phyloP scores from a whole-genome alignment of 768 basidiomycete genomes.

The Termitomyces sp. region DNA sequence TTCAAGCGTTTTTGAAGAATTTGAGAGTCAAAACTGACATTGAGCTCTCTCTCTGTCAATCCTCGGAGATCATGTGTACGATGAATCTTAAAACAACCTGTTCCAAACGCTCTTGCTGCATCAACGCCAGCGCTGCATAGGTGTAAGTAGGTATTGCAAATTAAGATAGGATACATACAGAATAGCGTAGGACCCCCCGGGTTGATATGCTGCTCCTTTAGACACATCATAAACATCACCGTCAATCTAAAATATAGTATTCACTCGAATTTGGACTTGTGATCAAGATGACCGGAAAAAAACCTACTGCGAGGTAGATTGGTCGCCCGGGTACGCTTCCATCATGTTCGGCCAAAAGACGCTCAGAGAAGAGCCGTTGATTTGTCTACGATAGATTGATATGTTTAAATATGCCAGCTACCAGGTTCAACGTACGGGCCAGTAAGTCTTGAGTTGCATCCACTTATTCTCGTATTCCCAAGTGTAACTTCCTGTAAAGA shows the following conservation, averaged over 20 bases:
- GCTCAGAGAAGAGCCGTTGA: slow-evolving; percentile 72
- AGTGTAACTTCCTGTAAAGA: slow-evolving; percentile 79
- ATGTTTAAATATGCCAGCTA: background rate
- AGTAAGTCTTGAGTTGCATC: slow-evolving; percentile 52
- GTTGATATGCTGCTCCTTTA: slow-evolving; percentile 76
- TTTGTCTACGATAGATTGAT: slow-evolving; percentile 33
- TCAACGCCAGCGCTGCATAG: slow-evolving; percentile 67
- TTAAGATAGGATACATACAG: slow-evolving; percentile 38
- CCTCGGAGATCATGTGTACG: slow-evolving; percentile 89
- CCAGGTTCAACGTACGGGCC: slow-evolving; percentile 43
- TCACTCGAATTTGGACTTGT: background rate
- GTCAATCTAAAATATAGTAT: slow-evolving; percentile 58
- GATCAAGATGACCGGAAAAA: background rate
- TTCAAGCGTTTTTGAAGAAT: background rate
- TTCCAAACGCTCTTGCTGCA: slow-evolving; percentile 89
- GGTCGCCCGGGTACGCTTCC: slow-evolving; percentile 62
- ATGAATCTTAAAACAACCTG: slow-evolving; percentile 90
- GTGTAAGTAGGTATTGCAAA: slow-evolving; percentile 11
- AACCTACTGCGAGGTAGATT: slow-evolving; percentile 76
- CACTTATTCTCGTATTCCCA: slow-evolving; percentile 80
- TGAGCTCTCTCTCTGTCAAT: slow-evolving; percentile 61
- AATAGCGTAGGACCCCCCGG: slow-evolving; percentile 78
- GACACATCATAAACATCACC: slow-evolving; percentile 92
- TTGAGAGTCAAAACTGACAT: slow-evolving; percentile 37
- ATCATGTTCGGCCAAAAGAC: slow-evolving; percentile 59